These are phyloP conservation scores for Penicillium alfredii DNA, from an alignment of 495 filamentous ascomycete genomes.

Conservation along the genomic window DNA sequence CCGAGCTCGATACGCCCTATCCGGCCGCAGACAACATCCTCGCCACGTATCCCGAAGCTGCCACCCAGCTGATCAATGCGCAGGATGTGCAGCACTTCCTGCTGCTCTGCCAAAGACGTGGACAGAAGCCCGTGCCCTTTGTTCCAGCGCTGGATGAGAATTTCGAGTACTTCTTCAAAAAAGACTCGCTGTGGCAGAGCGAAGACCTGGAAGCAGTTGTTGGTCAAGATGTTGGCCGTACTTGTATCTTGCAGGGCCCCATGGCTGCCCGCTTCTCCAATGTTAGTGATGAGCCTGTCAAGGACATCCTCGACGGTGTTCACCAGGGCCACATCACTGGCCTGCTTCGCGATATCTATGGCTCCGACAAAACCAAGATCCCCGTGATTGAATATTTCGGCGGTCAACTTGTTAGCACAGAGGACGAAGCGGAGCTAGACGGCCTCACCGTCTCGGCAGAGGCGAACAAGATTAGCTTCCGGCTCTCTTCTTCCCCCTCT, in stretches of 20 bases:
- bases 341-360: conserved; percentile 76
- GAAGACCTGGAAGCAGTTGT: conserved; percentile 95
- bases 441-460: conserved; percentile 75
- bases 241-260: conserved; percentile 92
- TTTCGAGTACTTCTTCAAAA: conserved; percentile 99
- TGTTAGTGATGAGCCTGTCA: conserved; percentile 81
- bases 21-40: conserved; percentile 70
- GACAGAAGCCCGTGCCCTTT: conserved; percentile 95
- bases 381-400: conserved; percentile 94
- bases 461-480: conserved; percentile 68
- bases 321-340: conserved; percentile 78
- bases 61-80: conserved; percentile 89
- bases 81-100: conserved; percentile 97
- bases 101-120: conserved; percentile 82
- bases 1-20: conserved; percentile 79
- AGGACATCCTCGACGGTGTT: conserved; percentile 86
- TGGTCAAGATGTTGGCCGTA: conserved; percentile 87
- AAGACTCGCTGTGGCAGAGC: conserved; percentile 99
- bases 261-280: conserved; percentile 89
- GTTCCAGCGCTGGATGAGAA: conserved; percentile 89
- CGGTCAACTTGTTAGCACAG: conserved; percentile 57
- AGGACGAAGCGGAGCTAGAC: conserved; percentile 62
- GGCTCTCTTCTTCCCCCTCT: conserved; percentile 65
- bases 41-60: conserved; percentile 74
- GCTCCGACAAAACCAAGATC: conserved; percentile 61